Conservation (phyloP, 1,139 yeast genomes). For the Debaryomycetaceae sp. region DNA sequence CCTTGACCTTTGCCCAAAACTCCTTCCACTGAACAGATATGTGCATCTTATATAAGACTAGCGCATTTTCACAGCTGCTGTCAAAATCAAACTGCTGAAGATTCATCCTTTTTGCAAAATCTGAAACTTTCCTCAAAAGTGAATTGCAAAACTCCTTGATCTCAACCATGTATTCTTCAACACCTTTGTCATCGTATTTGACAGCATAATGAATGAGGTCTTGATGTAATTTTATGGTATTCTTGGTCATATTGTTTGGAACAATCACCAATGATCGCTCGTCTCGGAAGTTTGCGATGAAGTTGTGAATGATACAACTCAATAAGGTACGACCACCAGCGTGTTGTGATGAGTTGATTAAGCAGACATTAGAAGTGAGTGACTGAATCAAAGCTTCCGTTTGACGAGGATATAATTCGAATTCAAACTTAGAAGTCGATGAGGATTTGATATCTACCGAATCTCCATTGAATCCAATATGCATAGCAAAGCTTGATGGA, state of each 20-base stretch:
- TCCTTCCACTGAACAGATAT: conserved; percentile 28
- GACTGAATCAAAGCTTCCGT: conserved; percentile 1
- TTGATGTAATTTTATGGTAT: not conserved
- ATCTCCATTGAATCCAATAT: no score
- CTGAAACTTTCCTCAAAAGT: conserved; percentile 25
- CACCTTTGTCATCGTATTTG: not conserved
- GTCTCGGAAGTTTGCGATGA: conserved; percentile 20
- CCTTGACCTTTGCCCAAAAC: conserved; percentile 13
- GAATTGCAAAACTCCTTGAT: conserved; percentile 1
- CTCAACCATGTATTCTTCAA: not conserved
- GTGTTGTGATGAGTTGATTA: conserved; percentile 9
- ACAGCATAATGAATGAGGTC: not conserved
- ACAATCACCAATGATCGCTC: conserved; percentile 35
- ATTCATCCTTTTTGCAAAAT: conserved; percentile 27
- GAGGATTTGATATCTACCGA: not conserved
- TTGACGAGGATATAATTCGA: not conserved
- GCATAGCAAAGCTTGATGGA: not conserved
- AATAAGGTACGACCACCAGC: conserved; percentile 7
- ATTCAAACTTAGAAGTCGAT: not conserved
- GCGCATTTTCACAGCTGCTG: conserved; percentile 40
- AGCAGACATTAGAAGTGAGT: conserved; percentile 7
- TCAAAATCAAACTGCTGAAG: conserved; percentile 38
- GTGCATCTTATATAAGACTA: conserved; percentile 26
- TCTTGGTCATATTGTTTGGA: conserved; percentile 7
- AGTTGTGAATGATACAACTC: conserved; percentile 8